Percentiles rank a stretch among this genome's conserved stretches.
Evolutionary conservation across 345 rosid genomes (phyloP).

Genomic region (Salix purpurea): DNA sequence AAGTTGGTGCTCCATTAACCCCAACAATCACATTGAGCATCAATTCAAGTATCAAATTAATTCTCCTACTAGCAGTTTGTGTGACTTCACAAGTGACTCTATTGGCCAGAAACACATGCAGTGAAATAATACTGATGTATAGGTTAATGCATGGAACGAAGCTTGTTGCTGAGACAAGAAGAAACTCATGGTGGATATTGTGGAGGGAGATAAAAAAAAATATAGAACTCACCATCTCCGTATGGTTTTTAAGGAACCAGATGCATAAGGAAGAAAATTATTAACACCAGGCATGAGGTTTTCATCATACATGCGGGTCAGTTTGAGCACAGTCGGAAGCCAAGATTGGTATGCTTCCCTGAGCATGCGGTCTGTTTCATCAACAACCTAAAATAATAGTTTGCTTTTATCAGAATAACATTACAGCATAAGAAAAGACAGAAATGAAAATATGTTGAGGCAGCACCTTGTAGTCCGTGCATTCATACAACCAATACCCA

Average conservation of each 20-base stretch:
- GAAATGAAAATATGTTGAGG: not conserved
- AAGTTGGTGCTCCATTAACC: not conserved
- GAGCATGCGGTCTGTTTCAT: slow-evolving; percentile 90
- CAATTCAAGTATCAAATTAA: not conserved
- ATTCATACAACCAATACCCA: not conserved
- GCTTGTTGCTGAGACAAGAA: not conserved
- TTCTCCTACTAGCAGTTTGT: not conserved
- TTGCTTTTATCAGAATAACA: no score
- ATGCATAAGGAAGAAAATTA: slow-evolving; percentile 30
- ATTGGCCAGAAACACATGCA: no score
- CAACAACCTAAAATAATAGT: slow-evolving; percentile 65
- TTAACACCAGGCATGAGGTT: slow-evolving; percentile 29
- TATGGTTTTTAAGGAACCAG: slow-evolving; percentile 65
- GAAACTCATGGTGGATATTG: not conserved
- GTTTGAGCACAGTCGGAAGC: slow-evolving; percentile 83
- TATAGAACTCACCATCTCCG: slow-evolving; percentile 68
- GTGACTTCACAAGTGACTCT: not conserved
- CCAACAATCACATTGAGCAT: not conserved
- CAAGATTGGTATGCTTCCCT: slow-evolving; percentile 95
- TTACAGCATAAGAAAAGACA: not conserved
- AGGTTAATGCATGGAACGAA: not conserved
- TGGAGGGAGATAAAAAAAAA: not conserved
- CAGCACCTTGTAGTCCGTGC: not conserved
- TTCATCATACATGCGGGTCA: slow-evolving; percentile 38
- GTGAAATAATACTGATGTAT: no score